Evolutionary conservation across 768 basidiomycete species (phyloP), one percentile per base, ranked within the genome.

Genomic region (Kwoniella sp.): DNA sequence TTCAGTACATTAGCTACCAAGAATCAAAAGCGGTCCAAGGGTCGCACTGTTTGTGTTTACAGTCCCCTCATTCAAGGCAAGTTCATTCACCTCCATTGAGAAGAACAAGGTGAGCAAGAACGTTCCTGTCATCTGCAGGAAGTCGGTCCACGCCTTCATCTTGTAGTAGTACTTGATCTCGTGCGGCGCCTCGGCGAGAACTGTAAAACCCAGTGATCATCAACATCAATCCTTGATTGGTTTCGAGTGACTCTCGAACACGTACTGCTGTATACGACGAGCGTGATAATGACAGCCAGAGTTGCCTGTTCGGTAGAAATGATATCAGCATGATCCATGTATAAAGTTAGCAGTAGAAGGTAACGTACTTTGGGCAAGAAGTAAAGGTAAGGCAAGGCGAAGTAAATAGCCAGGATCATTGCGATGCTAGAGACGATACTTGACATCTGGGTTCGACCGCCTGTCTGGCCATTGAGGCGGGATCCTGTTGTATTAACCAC

Each of bases 121-220:
- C 0, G 96, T 97, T 55, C 93, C 84, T 22, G 83, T 81, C 89
- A 97, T 92, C 73, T 98, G 85, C 5, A 85, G 81, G 52, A 95
- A 83, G 77, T 98, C 95, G 37, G 87, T 86, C 90, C 91, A 94
- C n/a, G 95, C 90, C n/a, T 85, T 76, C 85, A 96, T 92, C 71
- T 83, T 88, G 86, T 88, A 91, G 73, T 91, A 92, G 77, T 88
- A 96, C 27, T 83, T 70, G 37, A 96, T 81, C 70, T 96, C 95
- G 66, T 94, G 89, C 4, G 94, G 95, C 0, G 88, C 77, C 62
- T 79, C 76, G 25, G 69, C 71, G 17, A 77, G 66, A 40, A 75
- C 76, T 74, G 53, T 3, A 9, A 24, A 12, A 21, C 17, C 25
- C 22, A 9, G 25, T 49, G 48, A 5, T 25, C 15, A 49, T 6